A percentile compares a stretch with the other conserved stretches of the same genome.
Evolutionary conservation across 2,329 filamentous ascomycete species (phyloP).

Genomic region (Epichloe elymi): DNA sequence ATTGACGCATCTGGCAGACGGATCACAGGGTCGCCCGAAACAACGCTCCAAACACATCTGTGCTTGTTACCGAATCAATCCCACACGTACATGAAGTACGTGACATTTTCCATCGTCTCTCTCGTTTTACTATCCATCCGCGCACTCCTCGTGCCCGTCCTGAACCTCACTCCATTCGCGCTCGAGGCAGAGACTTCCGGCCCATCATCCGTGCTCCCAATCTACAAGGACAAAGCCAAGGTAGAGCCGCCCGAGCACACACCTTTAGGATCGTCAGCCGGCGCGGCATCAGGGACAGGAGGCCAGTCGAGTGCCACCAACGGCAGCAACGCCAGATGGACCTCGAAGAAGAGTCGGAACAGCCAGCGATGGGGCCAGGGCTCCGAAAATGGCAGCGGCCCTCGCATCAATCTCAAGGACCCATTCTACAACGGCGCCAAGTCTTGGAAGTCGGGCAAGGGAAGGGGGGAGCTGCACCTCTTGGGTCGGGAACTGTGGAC

Average conservation of each 20-base stretch:
- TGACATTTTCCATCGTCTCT: conserved; percentile 42
- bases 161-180: conserved; percentile 40
- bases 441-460: conserved; percentile 15
- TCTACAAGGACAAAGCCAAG: conserved; percentile 43
- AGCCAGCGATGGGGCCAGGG: conserved; percentile 30
- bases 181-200: conserved; percentile 26
- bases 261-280: not conserved
- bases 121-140: conserved; percentile 37
- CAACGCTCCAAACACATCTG: conserved; percentile 74
- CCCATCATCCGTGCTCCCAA: conserved; percentile 20
- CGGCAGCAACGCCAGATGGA: conserved; percentile 10
- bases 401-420: conserved; percentile 40
- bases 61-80: conserved; percentile 86
- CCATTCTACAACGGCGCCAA: conserved; percentile 25
- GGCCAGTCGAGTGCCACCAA: conserved; percentile 12
- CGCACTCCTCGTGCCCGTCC: conserved; percentile 42
- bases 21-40: conserved; percentile 26
- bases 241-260: conserved; percentile 26
- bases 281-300: conserved; percentile 9
- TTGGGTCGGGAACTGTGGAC: conserved; percentile 48
- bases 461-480: conserved; percentile 24
- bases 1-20: conserved; percentile 48
- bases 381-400: conserved; percentile 27
- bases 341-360: conserved; percentile 15
- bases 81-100: conserved; percentile 70